Base-by-base conservation (phyloP, 441 rosid genomes). In the Gossypium davidsonii region DNA sequence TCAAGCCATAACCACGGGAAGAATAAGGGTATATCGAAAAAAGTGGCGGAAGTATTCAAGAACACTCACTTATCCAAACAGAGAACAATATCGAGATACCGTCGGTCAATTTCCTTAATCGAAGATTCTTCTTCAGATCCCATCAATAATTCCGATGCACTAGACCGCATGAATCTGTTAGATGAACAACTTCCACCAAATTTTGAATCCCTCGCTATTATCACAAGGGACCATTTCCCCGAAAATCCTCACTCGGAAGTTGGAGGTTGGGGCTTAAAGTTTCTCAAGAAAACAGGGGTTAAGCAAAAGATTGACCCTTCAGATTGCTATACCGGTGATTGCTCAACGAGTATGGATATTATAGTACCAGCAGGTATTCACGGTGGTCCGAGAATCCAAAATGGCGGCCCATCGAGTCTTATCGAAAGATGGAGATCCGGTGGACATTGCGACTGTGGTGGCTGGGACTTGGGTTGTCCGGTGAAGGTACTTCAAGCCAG, bases 181-280 rank as follows among this genome's bases (percentile, higher is more conserved):
- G 91, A 74, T 72, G 79, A 77, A 72, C 61, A 76, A 56, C 85
- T 84, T 77, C 92, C 90, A 18, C 75, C 91, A 17, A 87, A 88
- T 83, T 76, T 85, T 63, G 91, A 93, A 83, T 62, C 85, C 70
- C 89, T 85, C 62, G 95, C 98, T 79, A 79, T 93, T 69, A 79
- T 88, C 69, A 84, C 85, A 77, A 88, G 76, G 81, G 90, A 87
- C 51, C 80, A 68, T 74, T 63, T 83, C 59, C 85, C 79, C 1
- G 80, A 76, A 49, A 76, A 31, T 58, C 70, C 21, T 37, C 79
- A 70, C 69, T 80, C 58, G 42, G 88, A 91, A 71, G 67, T 55
- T 61, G 97, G 91, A 69, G 98, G 98, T 21, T 93, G 98, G 97
- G 98, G 98, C 57, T 77, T 91, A 85, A 91, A 91, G 57, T 91